Evolutionary conservation across 495 filamentous ascomycete species (phyloP).

Genomic region (Sabuloglossum arenarium): DNA sequence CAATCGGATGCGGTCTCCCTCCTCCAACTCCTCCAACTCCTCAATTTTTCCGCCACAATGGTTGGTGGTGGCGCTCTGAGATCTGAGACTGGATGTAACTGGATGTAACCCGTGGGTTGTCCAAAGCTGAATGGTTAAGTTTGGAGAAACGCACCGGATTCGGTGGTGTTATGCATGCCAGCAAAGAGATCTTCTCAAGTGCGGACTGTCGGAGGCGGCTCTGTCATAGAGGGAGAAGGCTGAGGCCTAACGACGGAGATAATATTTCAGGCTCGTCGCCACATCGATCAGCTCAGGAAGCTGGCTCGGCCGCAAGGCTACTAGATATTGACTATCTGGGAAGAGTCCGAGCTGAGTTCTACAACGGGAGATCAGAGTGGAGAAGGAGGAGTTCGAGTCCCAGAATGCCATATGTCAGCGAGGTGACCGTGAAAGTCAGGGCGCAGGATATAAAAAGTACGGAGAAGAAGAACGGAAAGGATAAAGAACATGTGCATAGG

Average conservation of each 20-base stretch:
- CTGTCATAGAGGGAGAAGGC: background rate
- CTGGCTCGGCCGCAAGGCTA: background rate
- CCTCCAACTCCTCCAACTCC: background rate
- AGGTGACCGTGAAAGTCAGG: conserved; percentile 1
- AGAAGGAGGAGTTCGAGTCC: background rate
- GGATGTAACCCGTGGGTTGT: background rate
- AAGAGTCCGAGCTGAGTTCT: background rate
- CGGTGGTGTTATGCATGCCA: background rate
- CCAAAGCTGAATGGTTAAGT: background rate
- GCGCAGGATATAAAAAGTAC: background rate
- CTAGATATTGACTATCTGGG: background rate
- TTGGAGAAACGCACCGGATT: background rate
- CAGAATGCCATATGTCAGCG: conserved; percentile 5
- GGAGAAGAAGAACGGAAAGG: conserved; percentile 3
- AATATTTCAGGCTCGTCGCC: background rate
- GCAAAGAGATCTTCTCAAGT: background rate
- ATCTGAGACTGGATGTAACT: background rate
- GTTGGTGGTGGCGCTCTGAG: background rate
- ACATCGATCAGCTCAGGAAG: background rate
- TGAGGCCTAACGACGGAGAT: background rate
- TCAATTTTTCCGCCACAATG: background rate
- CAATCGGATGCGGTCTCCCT: background rate
- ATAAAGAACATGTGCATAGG: background rate
- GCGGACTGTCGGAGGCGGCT: background rate
- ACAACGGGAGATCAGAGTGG: background rate